phyloP scores from a whole-genome alignment of 129 eudicot genomes.

The Flaveria ramosissima region DNA sequence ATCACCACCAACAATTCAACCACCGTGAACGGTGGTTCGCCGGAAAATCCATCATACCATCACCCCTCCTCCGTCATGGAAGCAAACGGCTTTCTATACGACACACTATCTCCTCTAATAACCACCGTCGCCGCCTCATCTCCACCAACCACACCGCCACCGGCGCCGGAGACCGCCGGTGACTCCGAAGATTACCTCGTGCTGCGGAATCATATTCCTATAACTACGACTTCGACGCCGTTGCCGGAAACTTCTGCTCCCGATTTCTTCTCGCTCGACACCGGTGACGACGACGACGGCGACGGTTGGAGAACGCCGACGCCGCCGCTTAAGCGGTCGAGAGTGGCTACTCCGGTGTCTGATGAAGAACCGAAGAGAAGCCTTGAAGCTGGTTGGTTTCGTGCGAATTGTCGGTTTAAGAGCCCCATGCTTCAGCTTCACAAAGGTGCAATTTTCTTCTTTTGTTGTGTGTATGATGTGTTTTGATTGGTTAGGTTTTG shows the following conservation, averaged over 20 bases:
- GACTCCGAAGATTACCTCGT: constrained; percentile 57
- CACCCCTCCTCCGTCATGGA: constrained; percentile 36
- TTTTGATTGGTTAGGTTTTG: background rate
- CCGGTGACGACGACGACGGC: constrained; percentile 20
- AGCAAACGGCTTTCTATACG: constrained; percentile 48
- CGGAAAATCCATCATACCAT: background rate
- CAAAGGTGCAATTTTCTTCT: constrained; percentile 47
- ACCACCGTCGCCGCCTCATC: background rate
- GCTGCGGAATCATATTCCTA: constrained; percentile 67
- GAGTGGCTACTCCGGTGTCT: constrained; percentile 31
- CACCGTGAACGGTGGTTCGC: background rate
- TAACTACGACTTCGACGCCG: constrained; percentile 32
- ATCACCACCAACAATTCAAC: background rate
- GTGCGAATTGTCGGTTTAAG: constrained; percentile 64
- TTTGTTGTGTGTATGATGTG: background rate
- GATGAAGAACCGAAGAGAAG: constrained; percentile 40
- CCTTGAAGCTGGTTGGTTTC: constrained; percentile 83
- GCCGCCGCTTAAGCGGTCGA: constrained; percentile 31
- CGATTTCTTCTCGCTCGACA: constrained; percentile 80
- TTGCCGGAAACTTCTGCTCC: constrained; percentile 47
- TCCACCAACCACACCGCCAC: constrained; percentile 28
- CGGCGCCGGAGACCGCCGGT: constrained; percentile 34
- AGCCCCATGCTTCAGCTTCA: constrained; percentile 99
- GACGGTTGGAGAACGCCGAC: constrained; percentile 18
- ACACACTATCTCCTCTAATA: constrained; percentile 71